Base-by-base conservation (phyloP, 345 rosid genomes). In the Garcia nutans region DNA sequence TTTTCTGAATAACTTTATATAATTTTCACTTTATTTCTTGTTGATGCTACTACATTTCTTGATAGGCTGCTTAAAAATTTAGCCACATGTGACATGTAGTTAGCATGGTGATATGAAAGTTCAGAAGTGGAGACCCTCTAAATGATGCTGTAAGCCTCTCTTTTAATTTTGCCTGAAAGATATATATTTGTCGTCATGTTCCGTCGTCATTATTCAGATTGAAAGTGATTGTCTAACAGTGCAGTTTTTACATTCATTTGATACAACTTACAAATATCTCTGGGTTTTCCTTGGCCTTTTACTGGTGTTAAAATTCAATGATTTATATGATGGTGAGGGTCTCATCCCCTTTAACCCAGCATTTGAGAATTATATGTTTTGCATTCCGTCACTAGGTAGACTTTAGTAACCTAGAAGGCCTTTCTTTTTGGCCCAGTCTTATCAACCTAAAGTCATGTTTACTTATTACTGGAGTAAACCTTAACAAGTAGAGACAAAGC, bases 401-500 rank as follows among this genome's bases (percentile, higher is more conserved):
- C 68, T 44, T 82, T 55, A 71, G 67, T 76, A 70, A 65, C 47
- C 10, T 50, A 54, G 60, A 80, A 76, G 69, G 12, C 33, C 76
- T 60, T 72, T 20, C 65, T 62, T 64, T 24, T 49, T 75, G 79
- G 79, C 64, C 77, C 77, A 58, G 60, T 62, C 59, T 64, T 76
- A 74, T 58, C 73, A 69, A 52, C 28, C 16, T 10, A 64, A 57
- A 64, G 60, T 57, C 52, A 71, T 59, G 60, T 42, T 80, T 75
- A 72, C 82, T 83, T 78, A 62, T 71, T 44, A 45, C 59, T 24
- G 57, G 71, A 65, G 81, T 44, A 63, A 63, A 83, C 70, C 75
- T 68, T 75, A 33, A 23, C 74, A 67, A 64, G 71, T 55, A 57
- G 45, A 62, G 26, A 77, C 78, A 73, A 79, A 73, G 71, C 74